Evolutionary conservation across 495 filamentous ascomycete genomes (phyloP).

Genomic region (Neurospora sp.): DNA sequence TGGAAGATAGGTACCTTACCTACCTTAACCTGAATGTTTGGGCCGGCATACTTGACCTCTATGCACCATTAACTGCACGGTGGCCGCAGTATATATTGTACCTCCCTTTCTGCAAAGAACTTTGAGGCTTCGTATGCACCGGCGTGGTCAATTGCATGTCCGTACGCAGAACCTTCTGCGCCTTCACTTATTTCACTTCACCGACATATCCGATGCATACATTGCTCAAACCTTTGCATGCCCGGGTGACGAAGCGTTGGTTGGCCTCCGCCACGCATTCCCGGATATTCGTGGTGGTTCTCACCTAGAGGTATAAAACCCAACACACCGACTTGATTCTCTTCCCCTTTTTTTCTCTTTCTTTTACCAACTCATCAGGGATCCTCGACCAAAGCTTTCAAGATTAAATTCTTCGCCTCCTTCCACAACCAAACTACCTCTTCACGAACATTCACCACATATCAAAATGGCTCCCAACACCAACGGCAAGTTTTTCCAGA

Average conservation of each 20-base stretch:
- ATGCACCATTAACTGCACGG: not conserved
- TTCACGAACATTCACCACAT: too few species aligned
- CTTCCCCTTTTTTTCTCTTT: not conserved
- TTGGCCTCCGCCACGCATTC: not conserved
- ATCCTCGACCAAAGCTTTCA: too few species aligned
- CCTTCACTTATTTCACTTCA: not conserved
- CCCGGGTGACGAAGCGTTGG: not conserved
- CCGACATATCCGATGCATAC: not conserved
- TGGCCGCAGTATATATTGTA: not conserved
- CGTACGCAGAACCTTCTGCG: not conserved
- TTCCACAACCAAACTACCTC: too few species aligned
- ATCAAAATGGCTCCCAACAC: too few species aligned
- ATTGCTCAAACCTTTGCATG: not conserved
- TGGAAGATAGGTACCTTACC: too few species aligned
- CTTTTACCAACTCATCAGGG: not conserved
- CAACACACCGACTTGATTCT: not conserved
- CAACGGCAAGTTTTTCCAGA: too few species aligned
- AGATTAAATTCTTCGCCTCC: too few species aligned
- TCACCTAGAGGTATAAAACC: not conserved
- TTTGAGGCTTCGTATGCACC: not conserved
- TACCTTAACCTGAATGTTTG: not conserved
- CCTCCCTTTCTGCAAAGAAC: not conserved
- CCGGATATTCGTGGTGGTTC: not conserved
- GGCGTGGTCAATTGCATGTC: not conserved
- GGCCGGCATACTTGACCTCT: not conserved